Conservation (phyloP, 805 yeast species). For the Barnettozyma salicaria region DNA sequence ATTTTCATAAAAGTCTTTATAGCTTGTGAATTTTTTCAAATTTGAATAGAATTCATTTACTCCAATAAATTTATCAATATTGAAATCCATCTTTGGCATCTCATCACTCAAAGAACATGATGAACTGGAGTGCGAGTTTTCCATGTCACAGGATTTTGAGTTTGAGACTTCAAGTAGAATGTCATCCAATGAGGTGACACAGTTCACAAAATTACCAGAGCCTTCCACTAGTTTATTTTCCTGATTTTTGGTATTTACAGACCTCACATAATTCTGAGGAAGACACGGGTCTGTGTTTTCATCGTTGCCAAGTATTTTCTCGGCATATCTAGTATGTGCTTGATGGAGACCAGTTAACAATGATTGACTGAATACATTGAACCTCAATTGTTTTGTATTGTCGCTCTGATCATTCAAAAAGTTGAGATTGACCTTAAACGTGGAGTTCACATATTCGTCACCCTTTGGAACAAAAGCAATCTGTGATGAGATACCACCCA, state of each 20-base stretch:
- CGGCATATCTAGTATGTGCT: conserved; percentile 43
- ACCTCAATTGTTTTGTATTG: conserved; percentile 28
- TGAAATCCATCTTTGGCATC: conserved; percentile 53
- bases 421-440: conserved; percentile 41
- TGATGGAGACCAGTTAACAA: conserved; percentile 59
- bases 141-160: conserved; percentile 21
- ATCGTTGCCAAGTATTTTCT: conserved; percentile 27
- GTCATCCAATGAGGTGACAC: conserved; percentile 43
- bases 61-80: conserved; percentile 51
- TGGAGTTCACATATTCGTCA: conserved; percentile 40
- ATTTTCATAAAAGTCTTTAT: conserved; percentile 33
- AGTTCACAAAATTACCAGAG: conserved; percentile 42
- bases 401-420: conserved; percentile 24
- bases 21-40: conserved; percentile 39
- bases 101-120: conserved; percentile 48
- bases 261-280: conserved; percentile 38
- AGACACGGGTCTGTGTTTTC: conserved; percentile 47
- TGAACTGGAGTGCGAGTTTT: conserved; percentile 21
- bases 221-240: conserved; percentile 36
- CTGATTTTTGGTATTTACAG: conserved; percentile 12
- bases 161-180: conserved; percentile 29
- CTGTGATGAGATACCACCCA: conserved; percentile 97
- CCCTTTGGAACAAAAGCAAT: conserved; percentile 55
- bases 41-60: conserved; percentile 68
- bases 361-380: conserved; percentile 46